Percentiles rank a stretch among this genome's conserved stretches.
phyloP scores from a whole-genome alignment of 805 yeast genomes.

The Pichia cephalocereana region DNA sequence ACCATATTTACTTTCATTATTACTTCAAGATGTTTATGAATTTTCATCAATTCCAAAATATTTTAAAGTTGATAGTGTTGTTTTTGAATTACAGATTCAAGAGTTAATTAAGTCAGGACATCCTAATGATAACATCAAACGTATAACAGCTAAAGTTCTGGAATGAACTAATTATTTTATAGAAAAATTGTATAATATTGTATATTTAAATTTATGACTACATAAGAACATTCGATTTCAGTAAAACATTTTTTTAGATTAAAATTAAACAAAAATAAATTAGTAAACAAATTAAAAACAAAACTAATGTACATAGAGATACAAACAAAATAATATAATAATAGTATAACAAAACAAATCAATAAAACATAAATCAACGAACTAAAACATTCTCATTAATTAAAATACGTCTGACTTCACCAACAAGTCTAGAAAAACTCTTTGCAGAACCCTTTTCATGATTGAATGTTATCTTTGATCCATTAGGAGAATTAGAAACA shows the following conservation, averaged over 20 bases:
- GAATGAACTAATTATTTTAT: not conserved
- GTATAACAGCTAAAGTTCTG: not conserved
- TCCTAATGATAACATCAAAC: not conserved
- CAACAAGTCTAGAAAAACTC: constrained; percentile 49
- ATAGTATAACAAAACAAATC: not conserved
- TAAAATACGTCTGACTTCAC: constrained; percentile 57
- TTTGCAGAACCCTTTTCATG: constrained; percentile 58
- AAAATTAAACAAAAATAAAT: not conserved
- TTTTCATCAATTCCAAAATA: constrained; percentile 15
- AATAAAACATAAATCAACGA: not conserved
- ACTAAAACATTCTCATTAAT: constrained; percentile 53
- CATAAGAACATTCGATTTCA: too few species aligned
- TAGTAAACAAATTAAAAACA: not conserved
- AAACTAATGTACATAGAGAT: not conserved
- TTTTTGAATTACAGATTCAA: constrained; percentile 19
- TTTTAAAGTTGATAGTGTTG: constrained; percentile 15
- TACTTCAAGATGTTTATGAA: constrained; percentile 13
- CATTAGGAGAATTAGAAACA: constrained; percentile 32
- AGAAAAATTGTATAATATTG: too few species aligned
- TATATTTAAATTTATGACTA: too few species aligned
- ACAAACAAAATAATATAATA: not conserved
- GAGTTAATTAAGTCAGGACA: constrained; percentile 5
- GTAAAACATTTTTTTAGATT: too few species aligned
- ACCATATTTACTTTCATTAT: constrained; percentile 14
- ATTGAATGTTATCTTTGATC: constrained; percentile 48